Base-by-base conservation (phyloP, 148 eudicot genomes). In the Amaranthus palmeri region DNA sequence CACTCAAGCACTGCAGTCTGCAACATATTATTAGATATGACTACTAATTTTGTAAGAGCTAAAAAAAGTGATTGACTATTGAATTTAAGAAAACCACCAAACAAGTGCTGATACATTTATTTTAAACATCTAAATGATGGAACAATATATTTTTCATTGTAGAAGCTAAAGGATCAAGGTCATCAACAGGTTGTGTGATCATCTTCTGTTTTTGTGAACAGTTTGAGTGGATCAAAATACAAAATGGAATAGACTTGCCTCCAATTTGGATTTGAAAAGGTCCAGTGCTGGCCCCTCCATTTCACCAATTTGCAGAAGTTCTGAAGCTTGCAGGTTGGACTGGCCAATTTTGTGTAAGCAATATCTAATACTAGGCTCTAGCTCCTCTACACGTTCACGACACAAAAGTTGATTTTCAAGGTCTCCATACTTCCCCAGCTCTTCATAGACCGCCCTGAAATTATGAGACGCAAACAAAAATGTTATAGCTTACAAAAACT, bases 201-300 rank as follows among this genome's bases (percentile, higher is more conserved):
- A 44, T 17, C 14, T 67, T 18, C 55, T 25, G 36, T 25, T 25
- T 25, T 25, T 1, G 36, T 1, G 36, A 25, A 25, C 36, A 25
- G 36, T 25, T 25, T 25, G 36, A 25, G 36, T 10, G 15, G 48
- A 40, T 52, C 44, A 50, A 63, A 56, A 43, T n/a, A 25, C 36
- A 0, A 25, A 14, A 52, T 10, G 56, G 51, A 52, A 4, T 15
- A 17, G 17, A 47, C 71, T 64, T 71, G 88, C 97, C 91, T 91
- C 98, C 72, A 95, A 67, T 76, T 95, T 95, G 60, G 97, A 88
- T 83, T 81, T 95, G 82, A 95, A 91, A 83, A 91, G 93, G 74
- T 91, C 97, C 80, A 93, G 72, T 8, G 98, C 97, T 67, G 96
- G 98, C 65, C 98, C 98, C 78, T 93, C 98, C 92, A 89, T 89